Conservation (phyloP, 2,329 filamentous ascomycete genomes). For the Stachybotrys echinatus region DNA sequence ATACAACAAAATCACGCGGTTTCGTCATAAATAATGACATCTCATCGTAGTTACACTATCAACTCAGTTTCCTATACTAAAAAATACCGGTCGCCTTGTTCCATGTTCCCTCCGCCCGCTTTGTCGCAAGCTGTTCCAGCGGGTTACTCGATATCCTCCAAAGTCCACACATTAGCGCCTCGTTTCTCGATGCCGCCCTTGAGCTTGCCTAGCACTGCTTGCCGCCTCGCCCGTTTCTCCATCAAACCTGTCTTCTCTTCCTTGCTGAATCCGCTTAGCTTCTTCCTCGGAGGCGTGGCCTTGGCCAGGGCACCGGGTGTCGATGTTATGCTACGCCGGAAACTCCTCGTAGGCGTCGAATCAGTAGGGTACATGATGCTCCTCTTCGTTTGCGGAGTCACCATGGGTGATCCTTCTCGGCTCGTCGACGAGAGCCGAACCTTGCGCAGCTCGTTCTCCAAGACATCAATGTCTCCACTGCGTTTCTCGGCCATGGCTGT, state of each 20-base stretch:
- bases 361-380: slow-evolving; percentile 39
- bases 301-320: slow-evolving; percentile 34
- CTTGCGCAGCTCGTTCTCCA: slow-evolving; percentile 81
- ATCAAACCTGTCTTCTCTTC: slow-evolving; percentile 54
- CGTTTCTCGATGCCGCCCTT: slow-evolving; percentile 42
- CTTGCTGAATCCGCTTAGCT: slow-evolving; percentile 54
- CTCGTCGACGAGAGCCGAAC: slow-evolving; percentile 48
- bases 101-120: no score
- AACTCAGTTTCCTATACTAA: no score
- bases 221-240: slow-evolving; percentile 46
- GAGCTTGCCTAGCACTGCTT: slow-evolving; percentile 47
- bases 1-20: no score
- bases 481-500: slow-evolving; percentile 88
- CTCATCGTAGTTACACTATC: no score
- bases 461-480: slow-evolving; percentile 82
- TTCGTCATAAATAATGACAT: no score
- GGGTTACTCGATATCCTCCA: slow-evolving; percentile 45
- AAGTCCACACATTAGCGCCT: slow-evolving; percentile 44
- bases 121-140: not conserved
- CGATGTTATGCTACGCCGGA: slow-evolving; percentile 35
- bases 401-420: slow-evolving; percentile 37
- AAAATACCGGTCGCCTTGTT: no score
- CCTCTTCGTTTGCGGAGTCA: slow-evolving; percentile 30
- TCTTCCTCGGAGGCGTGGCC: slow-evolving; percentile 50
- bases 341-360: slow-evolving; percentile 31